Evolutionary conservation across 305 asterid species (phyloP).

Genomic region (Fraxinus ornus): DNA sequence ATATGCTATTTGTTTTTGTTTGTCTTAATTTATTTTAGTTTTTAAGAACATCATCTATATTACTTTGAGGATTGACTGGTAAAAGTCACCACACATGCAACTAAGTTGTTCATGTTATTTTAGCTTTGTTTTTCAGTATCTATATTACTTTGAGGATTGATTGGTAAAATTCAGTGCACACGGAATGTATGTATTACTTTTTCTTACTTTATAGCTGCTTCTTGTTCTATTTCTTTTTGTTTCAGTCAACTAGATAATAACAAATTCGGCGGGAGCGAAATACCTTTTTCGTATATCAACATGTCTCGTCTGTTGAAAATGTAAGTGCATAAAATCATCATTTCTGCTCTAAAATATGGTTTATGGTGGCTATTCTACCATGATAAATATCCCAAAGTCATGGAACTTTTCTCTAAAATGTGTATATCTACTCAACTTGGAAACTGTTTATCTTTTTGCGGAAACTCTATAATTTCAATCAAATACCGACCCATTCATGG

Average conservation of each 20-base stretch:
- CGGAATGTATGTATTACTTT: neutral
- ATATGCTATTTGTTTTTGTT: neutral
- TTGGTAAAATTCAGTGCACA: neutral
- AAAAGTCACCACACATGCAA: neutral
- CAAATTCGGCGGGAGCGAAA: constrained; percentile 64
- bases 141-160: neutral
- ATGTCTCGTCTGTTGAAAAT: constrained; percentile 73
- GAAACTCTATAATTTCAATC: constrained; percentile 7
- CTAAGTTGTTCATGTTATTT: neutral
- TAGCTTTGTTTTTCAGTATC: neutral
- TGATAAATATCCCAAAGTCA: neutral
- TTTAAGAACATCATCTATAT: neutral
- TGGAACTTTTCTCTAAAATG: neutral
- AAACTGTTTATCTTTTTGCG: constrained; percentile 2
- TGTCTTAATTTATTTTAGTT: neutral
- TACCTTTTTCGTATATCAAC: constrained; percentile 77
- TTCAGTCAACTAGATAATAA: constrained; percentile 96
- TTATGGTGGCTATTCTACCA: neutral
- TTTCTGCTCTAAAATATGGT: constrained; percentile 15
- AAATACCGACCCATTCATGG: neutral
- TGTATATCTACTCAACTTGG: neutral
- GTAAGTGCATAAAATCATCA: constrained; percentile 49
- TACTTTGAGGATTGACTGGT: neutral
- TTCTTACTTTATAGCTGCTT: constrained; percentile 15
- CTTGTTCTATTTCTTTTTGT: constrained; percentile 7